phyloP scores from a whole-genome alignment of 1,139 yeast species.

The Geotrichum armillariae region DNA sequence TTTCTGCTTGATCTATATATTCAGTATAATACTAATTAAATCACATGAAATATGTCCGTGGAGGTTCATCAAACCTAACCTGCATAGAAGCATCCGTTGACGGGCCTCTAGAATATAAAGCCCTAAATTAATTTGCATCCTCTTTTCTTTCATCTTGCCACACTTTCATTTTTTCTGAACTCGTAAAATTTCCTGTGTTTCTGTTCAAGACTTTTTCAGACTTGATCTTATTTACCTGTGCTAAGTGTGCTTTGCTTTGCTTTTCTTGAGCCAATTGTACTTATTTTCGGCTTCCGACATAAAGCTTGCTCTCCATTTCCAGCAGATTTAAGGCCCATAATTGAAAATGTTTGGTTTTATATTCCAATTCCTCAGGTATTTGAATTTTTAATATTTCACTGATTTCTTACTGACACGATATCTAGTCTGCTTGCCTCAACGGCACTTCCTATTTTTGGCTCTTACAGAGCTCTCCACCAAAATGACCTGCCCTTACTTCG shows the following conservation, averaged over 20 bases:
- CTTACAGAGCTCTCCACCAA: conserved; percentile 53
- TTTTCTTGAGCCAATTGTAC: too few species aligned
- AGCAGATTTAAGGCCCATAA: too few species aligned
- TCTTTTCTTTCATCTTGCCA: background rate
- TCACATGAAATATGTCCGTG: too few species aligned
- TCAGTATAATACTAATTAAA: too few species aligned
- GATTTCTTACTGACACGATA: conserved; percentile 1
- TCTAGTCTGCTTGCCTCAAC: conserved; percentile 42
- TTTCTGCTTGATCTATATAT: too few species aligned
- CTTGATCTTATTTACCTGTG: too few species aligned
- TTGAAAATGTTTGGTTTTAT: conserved; percentile 27
- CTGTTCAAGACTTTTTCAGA: too few species aligned
- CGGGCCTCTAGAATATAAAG: background rate
- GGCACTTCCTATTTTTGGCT: conserved; percentile 58
- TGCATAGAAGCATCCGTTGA: background rate
- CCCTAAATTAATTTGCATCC: background rate
- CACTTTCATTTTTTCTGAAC: too few species aligned
- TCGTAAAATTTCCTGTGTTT: too few species aligned
- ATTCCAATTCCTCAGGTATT: conserved; percentile 26
- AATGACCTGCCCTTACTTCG: conserved; percentile 49
- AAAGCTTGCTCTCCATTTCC: too few species aligned
- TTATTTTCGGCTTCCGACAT: too few species aligned
- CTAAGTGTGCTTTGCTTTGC: too few species aligned
- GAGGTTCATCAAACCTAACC: background rate
- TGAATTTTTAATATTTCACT: background rate